Base-by-base conservation (phyloP, 2,329 filamentous ascomycete genomes). In the Curvularia sp. region DNA sequence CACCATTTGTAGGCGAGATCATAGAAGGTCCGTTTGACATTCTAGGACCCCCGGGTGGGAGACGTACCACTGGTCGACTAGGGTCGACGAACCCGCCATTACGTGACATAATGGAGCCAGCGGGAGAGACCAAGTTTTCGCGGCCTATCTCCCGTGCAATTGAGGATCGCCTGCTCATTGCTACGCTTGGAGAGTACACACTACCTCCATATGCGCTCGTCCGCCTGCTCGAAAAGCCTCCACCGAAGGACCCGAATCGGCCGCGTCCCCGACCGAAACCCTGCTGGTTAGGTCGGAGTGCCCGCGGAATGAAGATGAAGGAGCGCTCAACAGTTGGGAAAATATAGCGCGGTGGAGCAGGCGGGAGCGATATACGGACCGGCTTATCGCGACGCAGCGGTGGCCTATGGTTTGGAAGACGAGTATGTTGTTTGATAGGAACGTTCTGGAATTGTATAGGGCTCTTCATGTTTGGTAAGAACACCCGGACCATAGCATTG, bases 241-340 rank as follows among this genome's bases (percentile, higher is more conserved):
- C 65, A 82, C 89, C 78, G 55, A 80, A 80, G 1, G 90, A 85
- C 15, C 87, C 87, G 57, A 91, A 90, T 36, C 91, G 89, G 59
- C 89, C 90, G 54, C 90, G 84, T 51, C 84, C 84, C 54, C 86
- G 83, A 42, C 82, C 83, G 65, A 89, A 86, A 28, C 88, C 86
- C 80, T 96, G 92, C 75, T 96, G 93, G 74, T 97, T 97, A 13
- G 95, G 95, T 66, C 95, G 87, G 80, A 97, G 85, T 10, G 94
- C 94, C 66, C 95, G 86, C 12, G 95, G 95, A 60, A 99, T 99
- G 79, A 99, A 99, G 70, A 97, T 96, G 77, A 99, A 99, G 0
- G 95, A 98, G 64, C 95, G 85, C 70, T 97, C 93, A 46, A 86
- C 83, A 2, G 93, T 90, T 5, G 95, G 95, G 78, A 95, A 97